These are phyloP conservation scores for Pestalotiopsis sp. DNA, from an alignment of 2,329 filamentous ascomycete genomes.

Conservation along the genomic window DNA sequence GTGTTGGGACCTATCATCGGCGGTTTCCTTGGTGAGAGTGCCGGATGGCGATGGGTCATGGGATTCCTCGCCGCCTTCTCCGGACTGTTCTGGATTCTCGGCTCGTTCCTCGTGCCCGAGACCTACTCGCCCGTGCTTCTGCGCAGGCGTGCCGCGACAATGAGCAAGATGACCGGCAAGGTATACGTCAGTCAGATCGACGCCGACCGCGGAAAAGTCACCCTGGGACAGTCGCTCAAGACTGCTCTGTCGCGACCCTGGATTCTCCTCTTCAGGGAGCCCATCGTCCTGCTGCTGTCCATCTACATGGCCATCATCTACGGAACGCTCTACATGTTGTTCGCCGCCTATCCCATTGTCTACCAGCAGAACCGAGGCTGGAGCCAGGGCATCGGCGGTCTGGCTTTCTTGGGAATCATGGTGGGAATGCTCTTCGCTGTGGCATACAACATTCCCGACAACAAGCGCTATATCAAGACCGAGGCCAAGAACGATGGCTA, in stretches of 20 bases:
- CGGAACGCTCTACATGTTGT: conserved; percentile 47
- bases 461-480: conserved; percentile 52
- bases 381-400: conserved; percentile 60
- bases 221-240: conserved; percentile 54
- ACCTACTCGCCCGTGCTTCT: conserved; percentile 64
- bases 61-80: conserved; percentile 68
- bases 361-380: conserved; percentile 64
- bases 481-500: conserved; percentile 43
- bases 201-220: conserved; percentile 42
- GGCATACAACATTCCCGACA: conserved; percentile 56
- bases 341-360: conserved; percentile 67
- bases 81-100: conserved; percentile 60
- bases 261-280: conserved; percentile 71
- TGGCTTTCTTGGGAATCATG: conserved; percentile 70
- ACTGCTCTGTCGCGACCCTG: conserved; percentile 66
- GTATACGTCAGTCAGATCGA: conserved; percentile 59
- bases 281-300: conserved; percentile 67
- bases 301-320: conserved; percentile 69
- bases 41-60: conserved; percentile 73
- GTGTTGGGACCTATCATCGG: conserved; percentile 66
- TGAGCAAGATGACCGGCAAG: conserved; percentile 56
- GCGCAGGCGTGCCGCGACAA: conserved; percentile 52
- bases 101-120: conserved; percentile 57
- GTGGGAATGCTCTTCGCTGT: conserved; percentile 68
- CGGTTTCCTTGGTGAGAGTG: conserved; percentile 66